Conservation (phyloP, 371 early-diverging fungal species). For the Syncephalis plumigaleata region DNA sequence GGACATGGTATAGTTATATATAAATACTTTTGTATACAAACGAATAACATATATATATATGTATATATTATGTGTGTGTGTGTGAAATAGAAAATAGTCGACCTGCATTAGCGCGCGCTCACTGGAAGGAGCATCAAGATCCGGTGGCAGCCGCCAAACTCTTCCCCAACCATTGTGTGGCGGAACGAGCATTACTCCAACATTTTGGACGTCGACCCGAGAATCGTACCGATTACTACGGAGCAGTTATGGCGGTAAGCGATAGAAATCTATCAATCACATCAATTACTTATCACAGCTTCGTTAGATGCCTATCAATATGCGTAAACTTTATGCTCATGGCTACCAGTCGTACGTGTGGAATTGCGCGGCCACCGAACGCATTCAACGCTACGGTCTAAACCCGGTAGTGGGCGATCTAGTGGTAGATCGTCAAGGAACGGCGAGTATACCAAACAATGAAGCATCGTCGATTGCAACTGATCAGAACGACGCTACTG, state of each 20-base stretch:
- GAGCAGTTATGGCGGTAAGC: slow-evolving; percentile 26
- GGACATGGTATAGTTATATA: slow-evolving; percentile 16
- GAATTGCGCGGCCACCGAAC: slow-evolving; percentile 74
- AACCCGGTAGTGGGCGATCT: slow-evolving; percentile 74
- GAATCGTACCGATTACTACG: slow-evolving; percentile 22
- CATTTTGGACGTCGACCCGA: too few relatives aligned
- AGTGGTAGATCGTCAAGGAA: slow-evolving; percentile 35
- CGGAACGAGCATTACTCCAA: slow-evolving; percentile 32
- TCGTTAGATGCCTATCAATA: slow-evolving; percentile 53
- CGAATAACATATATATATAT: too few relatives aligned
- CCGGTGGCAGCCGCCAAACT: slow-evolving; percentile 31
- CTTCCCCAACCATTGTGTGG: slow-evolving; percentile 49
- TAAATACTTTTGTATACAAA: neutral
- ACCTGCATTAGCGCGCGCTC: slow-evolving; percentile 34
- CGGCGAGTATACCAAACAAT: too few relatives aligned
- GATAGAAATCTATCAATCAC: slow-evolving; percentile 4
- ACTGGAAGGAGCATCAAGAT: slow-evolving; percentile 50
- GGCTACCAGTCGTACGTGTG: slow-evolving; percentile 95
- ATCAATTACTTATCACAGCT: slow-evolving; percentile 25
- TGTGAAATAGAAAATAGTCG: slow-evolving; percentile 42
- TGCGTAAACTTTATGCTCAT: slow-evolving; percentile 88
- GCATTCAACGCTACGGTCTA: slow-evolving; percentile 52
- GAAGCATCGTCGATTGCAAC: slow-evolving; percentile 9
- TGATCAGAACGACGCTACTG: slow-evolving; percentile 6
- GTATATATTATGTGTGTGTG: too few relatives aligned